Evolutionary conservation across 2,329 filamentous ascomycete species (phyloP).

Genomic region (Nannizzia gypsea): DNA sequence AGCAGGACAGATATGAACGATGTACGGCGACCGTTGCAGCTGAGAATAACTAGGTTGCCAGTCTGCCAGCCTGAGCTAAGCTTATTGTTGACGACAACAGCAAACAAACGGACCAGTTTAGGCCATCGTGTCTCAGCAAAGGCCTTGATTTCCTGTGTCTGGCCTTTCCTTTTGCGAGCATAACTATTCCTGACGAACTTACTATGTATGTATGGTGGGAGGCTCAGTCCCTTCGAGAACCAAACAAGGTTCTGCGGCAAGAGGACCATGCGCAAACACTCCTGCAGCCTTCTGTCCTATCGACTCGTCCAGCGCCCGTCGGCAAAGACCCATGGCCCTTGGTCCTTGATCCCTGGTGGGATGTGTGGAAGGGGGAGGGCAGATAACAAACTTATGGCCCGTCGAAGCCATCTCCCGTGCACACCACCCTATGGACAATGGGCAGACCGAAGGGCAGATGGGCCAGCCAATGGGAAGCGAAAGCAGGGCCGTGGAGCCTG

Average conservation of each 20-base stretch:
- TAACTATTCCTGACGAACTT: not conserved
- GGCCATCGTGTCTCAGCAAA: not conserved
- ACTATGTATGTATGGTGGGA: too few relatives aligned
- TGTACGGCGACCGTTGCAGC: not conserved
- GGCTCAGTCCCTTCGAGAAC: not conserved
- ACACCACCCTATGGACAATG: slow-evolving; percentile 3
- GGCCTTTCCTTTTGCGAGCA: not conserved
- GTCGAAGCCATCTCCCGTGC: not conserved
- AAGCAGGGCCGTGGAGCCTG: not conserved
- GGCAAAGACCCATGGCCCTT: not conserved
- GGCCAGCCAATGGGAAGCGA: slow-evolving; percentile 2
- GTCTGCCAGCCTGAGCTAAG: not conserved
- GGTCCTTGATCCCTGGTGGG: not conserved
- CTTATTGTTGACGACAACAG: not conserved
- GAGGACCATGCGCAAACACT: not conserved
- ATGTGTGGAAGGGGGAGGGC: too few relatives aligned
- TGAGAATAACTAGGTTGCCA: not conserved
- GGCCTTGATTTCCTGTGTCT: not conserved
- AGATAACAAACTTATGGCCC: not conserved
- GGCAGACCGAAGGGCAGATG: not conserved
- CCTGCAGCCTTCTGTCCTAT: not conserved
- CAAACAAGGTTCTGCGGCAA: not conserved
- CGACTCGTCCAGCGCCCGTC: not conserved
- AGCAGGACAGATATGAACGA: not conserved
- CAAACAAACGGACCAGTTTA: not conserved